Evolutionary conservation across 306 rosid species (phyloP).

Genomic region (Gastrolobium villosum): DNA sequence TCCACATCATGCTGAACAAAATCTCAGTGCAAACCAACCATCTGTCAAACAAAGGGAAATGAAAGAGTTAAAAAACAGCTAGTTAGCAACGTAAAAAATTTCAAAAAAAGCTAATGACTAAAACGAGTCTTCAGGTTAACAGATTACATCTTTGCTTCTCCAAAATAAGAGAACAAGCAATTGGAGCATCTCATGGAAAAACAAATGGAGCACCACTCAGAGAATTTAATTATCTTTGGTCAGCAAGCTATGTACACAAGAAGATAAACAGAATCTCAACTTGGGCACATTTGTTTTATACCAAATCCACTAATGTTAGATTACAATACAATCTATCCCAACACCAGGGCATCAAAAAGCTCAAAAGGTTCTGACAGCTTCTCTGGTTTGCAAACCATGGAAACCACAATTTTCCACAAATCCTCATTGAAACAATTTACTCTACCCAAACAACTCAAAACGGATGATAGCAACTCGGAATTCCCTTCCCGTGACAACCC

Average conservation of each 20-base stretch:
- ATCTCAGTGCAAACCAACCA: not conserved
- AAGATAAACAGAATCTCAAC: conserved; percentile 26
- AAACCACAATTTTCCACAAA: conserved; percentile 59
- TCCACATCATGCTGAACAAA: not conserved
- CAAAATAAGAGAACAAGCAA: conserved; percentile 6
- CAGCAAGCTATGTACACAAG: not conserved
- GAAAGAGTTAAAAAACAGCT: not conserved
- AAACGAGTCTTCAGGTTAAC: not conserved
- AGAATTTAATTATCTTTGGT: conserved; percentile 1
- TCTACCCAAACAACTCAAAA: conserved; percentile 54
- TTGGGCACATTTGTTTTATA: not conserved
- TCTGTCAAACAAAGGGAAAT: conserved; percentile 5
- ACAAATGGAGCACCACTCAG: not conserved
- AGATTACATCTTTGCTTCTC: not conserved
- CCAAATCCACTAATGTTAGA: not conserved
- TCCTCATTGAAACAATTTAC: conserved; percentile 50
- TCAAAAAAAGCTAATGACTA: not conserved
- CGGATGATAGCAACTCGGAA: conserved; percentile 56
- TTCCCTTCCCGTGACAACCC: conserved; percentile 59
- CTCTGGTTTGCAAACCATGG: conserved; percentile 56
- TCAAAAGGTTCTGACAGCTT: conserved; percentile 48
- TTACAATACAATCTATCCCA: conserved; percentile 38
- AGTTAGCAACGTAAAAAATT: not conserved
- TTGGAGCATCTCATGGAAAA: not conserved
- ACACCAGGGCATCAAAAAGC: conserved; percentile 51